phyloP scores from a whole-genome alignment of 371 early-diverging fungal species.

The Mortierella sp. region DNA sequence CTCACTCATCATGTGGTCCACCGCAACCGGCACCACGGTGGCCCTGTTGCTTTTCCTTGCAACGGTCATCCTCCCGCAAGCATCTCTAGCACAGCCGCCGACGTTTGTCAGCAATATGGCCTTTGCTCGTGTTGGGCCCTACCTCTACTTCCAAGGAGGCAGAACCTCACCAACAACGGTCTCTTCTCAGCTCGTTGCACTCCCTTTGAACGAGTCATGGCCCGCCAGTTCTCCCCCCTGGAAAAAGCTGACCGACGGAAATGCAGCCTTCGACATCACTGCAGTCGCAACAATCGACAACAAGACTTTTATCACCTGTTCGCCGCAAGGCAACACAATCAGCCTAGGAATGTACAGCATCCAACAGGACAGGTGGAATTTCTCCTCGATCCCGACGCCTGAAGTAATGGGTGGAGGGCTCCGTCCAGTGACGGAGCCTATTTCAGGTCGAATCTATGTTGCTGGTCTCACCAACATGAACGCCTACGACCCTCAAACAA shows the following conservation, averaged over 20 bases:
- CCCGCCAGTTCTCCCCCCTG: slow-evolving; percentile 9
- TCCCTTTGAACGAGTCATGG: slow-evolving; percentile 28
- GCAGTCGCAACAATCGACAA: slow-evolving; percentile 19
- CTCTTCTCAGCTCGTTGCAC: slow-evolving; percentile 13
- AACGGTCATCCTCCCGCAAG: not conserved
- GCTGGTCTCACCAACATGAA: not conserved
- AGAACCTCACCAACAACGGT: not conserved
- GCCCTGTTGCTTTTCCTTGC: not conserved
- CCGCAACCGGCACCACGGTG: too few species aligned
- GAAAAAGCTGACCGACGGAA: slow-evolving; percentile 4
- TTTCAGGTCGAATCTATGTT: slow-evolving; percentile 8
- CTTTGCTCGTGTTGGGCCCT: slow-evolving; percentile 11
- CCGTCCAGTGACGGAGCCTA: slow-evolving; percentile 11
- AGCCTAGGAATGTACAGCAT: slow-evolving; percentile 2
- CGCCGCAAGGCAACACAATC: not conserved
- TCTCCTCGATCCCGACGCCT: not conserved
- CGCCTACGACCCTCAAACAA: not conserved
- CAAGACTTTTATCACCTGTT: slow-evolving; percentile 16
- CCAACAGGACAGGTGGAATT: not conserved
- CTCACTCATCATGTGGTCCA: too few species aligned
- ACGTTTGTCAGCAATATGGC: slow-evolving; percentile 18
- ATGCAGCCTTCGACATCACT: not conserved
- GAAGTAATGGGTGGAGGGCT: not conserved
- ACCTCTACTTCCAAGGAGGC: slow-evolving; percentile 30
- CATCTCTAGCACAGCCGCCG: not conserved